Conservation (phyloP, 148 eudicot species). For the Bassia scoparia region DNA sequence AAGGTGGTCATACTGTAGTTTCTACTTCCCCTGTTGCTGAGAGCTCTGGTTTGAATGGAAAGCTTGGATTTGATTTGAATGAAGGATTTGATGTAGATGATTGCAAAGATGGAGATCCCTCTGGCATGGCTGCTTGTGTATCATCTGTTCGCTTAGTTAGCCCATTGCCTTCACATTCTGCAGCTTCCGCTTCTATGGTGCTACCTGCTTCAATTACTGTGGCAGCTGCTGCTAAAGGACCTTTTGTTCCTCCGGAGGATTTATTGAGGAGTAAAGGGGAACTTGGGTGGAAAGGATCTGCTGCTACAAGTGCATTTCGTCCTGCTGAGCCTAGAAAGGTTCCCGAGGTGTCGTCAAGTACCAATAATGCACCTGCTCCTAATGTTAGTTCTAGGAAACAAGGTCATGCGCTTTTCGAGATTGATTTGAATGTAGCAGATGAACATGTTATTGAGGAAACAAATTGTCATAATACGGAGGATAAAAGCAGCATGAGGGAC, state of each 20-base stretch:
- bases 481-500: constrained; percentile 24
- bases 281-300: constrained; percentile 92
- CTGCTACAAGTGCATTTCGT: constrained; percentile 93
- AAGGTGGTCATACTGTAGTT: constrained; percentile 13
- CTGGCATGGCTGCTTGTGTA: constrained; percentile 23
- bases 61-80: constrained; percentile 63
- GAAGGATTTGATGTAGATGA: constrained; percentile 65
- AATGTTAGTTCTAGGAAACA: constrained; percentile 37
- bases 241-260: constrained; percentile 68
- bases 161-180: constrained; percentile 32
- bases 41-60: constrained; percentile 35
- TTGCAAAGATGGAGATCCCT: constrained; percentile 48
- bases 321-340: constrained; percentile 85
- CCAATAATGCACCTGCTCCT: constrained; percentile 19
- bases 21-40: constrained; percentile 27
- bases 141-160: constrained; percentile 29
- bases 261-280: constrained; percentile 56
- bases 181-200: constrained; percentile 27
- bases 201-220: constrained; percentile 56
- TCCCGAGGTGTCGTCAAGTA: constrained; percentile 30
- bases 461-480: constrained; percentile 38
- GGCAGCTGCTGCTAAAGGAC: constrained; percentile 80
- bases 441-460: constrained; percentile 51
- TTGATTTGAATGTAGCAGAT: constrained; percentile 82
- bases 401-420: constrained; percentile 43